phyloP scores from a whole-genome alignment of 345 rosid genomes.

The Gossypium turneri region DNA sequence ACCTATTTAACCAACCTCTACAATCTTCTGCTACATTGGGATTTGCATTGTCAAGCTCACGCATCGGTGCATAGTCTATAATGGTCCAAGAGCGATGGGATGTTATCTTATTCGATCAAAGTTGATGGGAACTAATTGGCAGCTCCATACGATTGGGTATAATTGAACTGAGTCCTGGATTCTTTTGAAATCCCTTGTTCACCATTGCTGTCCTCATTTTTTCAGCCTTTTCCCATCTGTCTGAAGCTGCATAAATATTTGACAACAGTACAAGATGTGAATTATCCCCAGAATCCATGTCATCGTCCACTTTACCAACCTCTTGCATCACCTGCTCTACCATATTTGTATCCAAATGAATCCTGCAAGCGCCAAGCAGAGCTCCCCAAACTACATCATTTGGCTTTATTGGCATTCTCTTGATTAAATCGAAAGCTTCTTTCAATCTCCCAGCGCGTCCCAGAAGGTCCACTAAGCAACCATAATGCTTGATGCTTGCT shows the following conservation, averaged over 20 bases:
- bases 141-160: constrained; percentile 7
- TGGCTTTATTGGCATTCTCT: constrained; percentile 60
- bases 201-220: constrained; percentile 41
- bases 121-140: neutral
- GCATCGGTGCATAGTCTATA: too few relatives aligned
- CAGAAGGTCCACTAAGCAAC: constrained; percentile 70
- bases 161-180: constrained; percentile 52
- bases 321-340: constrained; percentile 45
- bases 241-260: constrained; percentile 65
- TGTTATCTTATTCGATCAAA: neutral
- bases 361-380: constrained; percentile 66
- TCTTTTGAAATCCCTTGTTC: constrained; percentile 44
- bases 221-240: constrained; percentile 62
- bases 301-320: constrained; percentile 16
- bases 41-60: too few relatives aligned
- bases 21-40: too few relatives aligned
- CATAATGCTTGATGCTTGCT: constrained; percentile 54
- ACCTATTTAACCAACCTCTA: too few relatives aligned
- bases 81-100: neutral
- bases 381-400: constrained; percentile 66
- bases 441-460: constrained; percentile 62
- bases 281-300: constrained; percentile 29
- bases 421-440: constrained; percentile 57
- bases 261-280: constrained; percentile 47
- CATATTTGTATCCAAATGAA: constrained; percentile 47